These are phyloP conservation scores for Thielaviopsis ethacetica DNA, from an alignment of 2,329 filamentous ascomycete genomes.

Conservation along the genomic window DNA sequence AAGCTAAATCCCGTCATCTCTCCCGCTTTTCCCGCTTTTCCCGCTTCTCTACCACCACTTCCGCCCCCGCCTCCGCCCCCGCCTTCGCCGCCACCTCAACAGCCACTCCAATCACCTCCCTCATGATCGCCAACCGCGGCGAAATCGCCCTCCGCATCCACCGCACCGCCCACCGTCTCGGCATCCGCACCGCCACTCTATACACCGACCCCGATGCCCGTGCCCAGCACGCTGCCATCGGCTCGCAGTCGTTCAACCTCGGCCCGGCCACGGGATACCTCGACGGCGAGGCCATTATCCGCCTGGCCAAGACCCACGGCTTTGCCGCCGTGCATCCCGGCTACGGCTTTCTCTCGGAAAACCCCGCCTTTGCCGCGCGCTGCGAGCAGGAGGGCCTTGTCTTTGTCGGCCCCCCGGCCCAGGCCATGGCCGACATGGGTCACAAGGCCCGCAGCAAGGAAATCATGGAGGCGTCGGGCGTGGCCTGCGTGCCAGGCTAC, in stretches of 20 bases:
- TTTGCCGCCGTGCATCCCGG: slow-evolving; percentile 90
- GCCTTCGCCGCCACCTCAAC: not conserved
- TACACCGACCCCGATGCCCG: slow-evolving; percentile 84
- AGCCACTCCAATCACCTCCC: slow-evolving; percentile 47
- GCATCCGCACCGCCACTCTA: slow-evolving; percentile 83
- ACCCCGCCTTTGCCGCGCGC: slow-evolving; percentile 73
- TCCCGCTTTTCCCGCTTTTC: not conserved
- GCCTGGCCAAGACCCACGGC: slow-evolving; percentile 67
- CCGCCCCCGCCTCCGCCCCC: not conserved
- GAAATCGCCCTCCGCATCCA: slow-evolving; percentile 93
- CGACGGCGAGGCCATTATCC: slow-evolving; percentile 83
- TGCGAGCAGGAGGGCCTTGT: slow-evolving; percentile 81
- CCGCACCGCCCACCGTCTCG: slow-evolving; percentile 70
- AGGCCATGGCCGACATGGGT: slow-evolving; percentile 77
- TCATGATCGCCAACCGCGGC: slow-evolving; percentile 90
- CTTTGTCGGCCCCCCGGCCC: slow-evolving; percentile 81
- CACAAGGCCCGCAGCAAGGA: slow-evolving; percentile 88
- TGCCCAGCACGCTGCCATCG: slow-evolving; percentile 76
- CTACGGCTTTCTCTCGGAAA: slow-evolving; percentile 92
- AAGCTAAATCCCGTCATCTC: not conserved
- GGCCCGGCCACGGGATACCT: slow-evolving; percentile 76
- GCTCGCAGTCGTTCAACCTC: slow-evolving; percentile 68
- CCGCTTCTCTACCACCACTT: not conserved
- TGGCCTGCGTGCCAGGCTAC: slow-evolving; percentile 92
- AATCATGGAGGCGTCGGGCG: slow-evolving; percentile 90